Evolutionary conservation across 257 asterid species (phyloP), one percentile per base, ranked within the genome.

Genomic region (Gentiana straminea): DNA sequence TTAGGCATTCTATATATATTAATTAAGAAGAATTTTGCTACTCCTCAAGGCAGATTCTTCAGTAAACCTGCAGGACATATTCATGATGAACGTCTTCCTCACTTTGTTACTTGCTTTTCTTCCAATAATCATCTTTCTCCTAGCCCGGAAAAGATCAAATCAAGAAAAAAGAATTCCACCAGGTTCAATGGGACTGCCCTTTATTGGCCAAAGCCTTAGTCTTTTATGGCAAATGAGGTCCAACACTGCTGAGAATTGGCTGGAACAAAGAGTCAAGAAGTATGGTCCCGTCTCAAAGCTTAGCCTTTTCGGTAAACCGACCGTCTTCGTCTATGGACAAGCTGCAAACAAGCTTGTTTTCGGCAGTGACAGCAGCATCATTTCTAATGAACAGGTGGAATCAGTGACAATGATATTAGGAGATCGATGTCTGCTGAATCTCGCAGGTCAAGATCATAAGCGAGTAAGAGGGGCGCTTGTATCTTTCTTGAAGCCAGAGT

Each of bases 311-410:
- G 96, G 94, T 4, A 76, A 73, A 45, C 89, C 85, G 2, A 73
- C 87, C 89, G 92, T 81, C 10, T 82, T 87, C 36, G 76, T 84
- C 13, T 36, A 75, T 50, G 92, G 96, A 11, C 89, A 66, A 60
- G 89, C 86, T 13, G 96, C 94, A 35, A 86, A 86, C 77, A 87
- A 72, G 73, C 64, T 87, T 52, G 68, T 84, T 2, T 84, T 84
- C 67, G 49, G 79, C 2, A 60, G 70, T 15, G 86, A 84, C 46
- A 74, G 71, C 13, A 63, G 59, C 59, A 65, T 64, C 8, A 8
- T 84, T 41, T 66, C 72, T 58, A 82, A 78, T 55, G 79, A 75
- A 13, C 96, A 80, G 65, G 67, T 84, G 0, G 73, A 73, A 6
- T 87, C 92, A 0, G 58, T 82, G 55, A 84, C 54, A 69, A 77